Evolutionary conservation across 2,329 filamentous ascomycete genomes (phyloP).

Genomic region (Beauveria bassiana): DNA sequence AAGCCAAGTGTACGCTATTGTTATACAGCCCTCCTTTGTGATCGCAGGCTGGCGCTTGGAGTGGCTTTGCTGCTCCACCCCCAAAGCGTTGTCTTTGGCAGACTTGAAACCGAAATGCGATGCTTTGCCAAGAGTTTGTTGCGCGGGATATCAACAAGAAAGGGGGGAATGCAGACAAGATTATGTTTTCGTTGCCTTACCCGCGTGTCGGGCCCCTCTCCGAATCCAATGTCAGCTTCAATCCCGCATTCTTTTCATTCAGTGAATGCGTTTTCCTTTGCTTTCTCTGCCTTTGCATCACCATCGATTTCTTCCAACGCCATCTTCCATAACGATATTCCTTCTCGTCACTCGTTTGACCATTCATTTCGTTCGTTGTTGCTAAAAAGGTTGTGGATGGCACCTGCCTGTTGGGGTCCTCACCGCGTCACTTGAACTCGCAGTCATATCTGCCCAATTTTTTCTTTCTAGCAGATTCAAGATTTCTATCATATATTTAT

Average conservation of each 20-base stretch:
- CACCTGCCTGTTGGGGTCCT: not conserved
- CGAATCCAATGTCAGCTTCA: not conserved
- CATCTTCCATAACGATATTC: not conserved
- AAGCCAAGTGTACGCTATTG: not conserved
- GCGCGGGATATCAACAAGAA: not conserved
- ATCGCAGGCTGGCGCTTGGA: not conserved
- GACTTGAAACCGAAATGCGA: slow-evolving; percentile 6
- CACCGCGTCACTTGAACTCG: not conserved
- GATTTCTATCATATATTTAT: not conserved
- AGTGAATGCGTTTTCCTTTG: not conserved
- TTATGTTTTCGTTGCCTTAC: not conserved
- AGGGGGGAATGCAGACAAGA: not conserved
- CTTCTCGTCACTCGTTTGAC: not conserved
- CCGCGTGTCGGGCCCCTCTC: not conserved
- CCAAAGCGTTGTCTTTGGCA: not conserved
- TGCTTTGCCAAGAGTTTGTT: slow-evolving; percentile 5
- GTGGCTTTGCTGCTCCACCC: slow-evolving; percentile 5
- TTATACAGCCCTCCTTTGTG: not conserved
- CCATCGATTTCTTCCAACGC: not conserved
- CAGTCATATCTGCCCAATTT: not conserved
- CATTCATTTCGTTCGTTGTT: not conserved
- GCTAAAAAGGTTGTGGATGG: not conserved
- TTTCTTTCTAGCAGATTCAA: not conserved
- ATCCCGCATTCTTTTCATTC: not conserved
- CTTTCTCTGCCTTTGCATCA: not conserved